Evolutionary conservation across 805 yeast species (phyloP), one percentile per base, ranked within the genome.

Genomic region (Metschnikowia cerradonensis): DNA sequence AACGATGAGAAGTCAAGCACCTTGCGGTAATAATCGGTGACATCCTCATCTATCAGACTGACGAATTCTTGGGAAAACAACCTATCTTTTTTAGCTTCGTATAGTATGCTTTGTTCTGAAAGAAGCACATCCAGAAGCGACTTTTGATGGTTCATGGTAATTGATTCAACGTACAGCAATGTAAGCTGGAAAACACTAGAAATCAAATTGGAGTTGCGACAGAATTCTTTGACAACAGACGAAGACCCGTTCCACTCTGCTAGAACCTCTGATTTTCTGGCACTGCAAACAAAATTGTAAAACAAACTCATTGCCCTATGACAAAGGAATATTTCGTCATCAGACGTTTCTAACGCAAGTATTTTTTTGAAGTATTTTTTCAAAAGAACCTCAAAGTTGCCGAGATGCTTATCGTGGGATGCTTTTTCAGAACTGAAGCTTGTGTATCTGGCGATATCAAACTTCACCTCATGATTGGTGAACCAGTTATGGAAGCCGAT

Each of bases 401-500:
- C 45, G 15, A 42, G 20, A 8, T 5, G 22, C 31, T 42, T 20
- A 20, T 15, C 17, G 14, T 15, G 15, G n/a, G 17, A 26, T 23
- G 14, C 32, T 15, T 10, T 6, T 34, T 32, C 38, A 14, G 31
- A 33, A 31, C 31, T 22, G 17, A 45, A 42, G 4, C 30, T 22
- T 8, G 36, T 4, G 41, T 47, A 55, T 11, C 32, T 20, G 33
- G 32, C 20, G 23, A 22, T 31, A 3, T 49, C 53, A 30, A 58
- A 53, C 2, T 11, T 14, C 5, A 59, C 50, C 3, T 10, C 23
- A n/a, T 49, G 49, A n/a, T 50, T 55, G n/a, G 61, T 64, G 34
- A 68, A 54, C 75, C 76, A 72, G 47, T 62, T 53, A 36, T 60
- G 63, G 49, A 66, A 68, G 1, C 75, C 75, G 36, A 71, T 53